phyloP scores from a whole-genome alignment of 306 rosid genomes.

The Prosopis cineraria region DNA sequence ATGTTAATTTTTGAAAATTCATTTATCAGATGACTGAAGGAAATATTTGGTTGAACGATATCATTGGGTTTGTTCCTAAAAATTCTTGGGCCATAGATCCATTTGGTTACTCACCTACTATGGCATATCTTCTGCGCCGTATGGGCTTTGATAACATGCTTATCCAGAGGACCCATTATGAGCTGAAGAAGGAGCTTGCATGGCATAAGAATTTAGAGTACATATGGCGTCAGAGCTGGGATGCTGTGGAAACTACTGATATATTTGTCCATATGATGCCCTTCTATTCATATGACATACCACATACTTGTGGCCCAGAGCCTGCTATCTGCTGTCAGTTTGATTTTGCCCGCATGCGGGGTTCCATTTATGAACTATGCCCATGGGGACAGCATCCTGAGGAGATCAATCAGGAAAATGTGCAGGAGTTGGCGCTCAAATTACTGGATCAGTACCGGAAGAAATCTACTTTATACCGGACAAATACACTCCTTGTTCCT shows the following conservation, averaged over 20 bases:
- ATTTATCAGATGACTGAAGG: constrained; percentile 88
- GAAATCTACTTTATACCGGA: constrained; percentile 87
- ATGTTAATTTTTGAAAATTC: constrained; percentile 25
- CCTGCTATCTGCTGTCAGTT: constrained; percentile 98
- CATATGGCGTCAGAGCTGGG: constrained; percentile 99
- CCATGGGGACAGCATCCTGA: constrained; percentile 85
- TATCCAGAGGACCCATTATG: constrained; percentile 97
- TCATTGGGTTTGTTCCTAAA: constrained; percentile 87
- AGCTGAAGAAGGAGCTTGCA: constrained; percentile 96
- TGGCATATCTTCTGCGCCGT: constrained; percentile 99
- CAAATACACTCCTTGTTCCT: constrained; percentile 93
- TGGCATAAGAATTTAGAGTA: constrained; percentile 85
- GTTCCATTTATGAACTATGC: constrained; percentile 72
- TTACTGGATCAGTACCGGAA: constrained; percentile 93
- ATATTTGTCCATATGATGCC: constrained; percentile 99
- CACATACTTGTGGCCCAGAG: constrained; percentile 99
- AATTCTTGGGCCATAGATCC: constrained; percentile 99
- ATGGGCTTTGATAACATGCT: constrained; percentile 99
- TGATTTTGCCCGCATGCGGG: constrained; percentile 86
- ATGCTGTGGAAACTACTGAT: constrained; percentile 86
- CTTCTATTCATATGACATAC: constrained; percentile 95
- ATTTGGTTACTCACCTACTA: constrained; percentile 97
- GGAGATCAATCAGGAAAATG: constrained; percentile 77
- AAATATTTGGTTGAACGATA: constrained; percentile 91
- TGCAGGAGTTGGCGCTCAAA: constrained; percentile 72